Conservation (phyloP, 1,284 basidiomycete species). For the Ustilago cynodontis region DNA sequence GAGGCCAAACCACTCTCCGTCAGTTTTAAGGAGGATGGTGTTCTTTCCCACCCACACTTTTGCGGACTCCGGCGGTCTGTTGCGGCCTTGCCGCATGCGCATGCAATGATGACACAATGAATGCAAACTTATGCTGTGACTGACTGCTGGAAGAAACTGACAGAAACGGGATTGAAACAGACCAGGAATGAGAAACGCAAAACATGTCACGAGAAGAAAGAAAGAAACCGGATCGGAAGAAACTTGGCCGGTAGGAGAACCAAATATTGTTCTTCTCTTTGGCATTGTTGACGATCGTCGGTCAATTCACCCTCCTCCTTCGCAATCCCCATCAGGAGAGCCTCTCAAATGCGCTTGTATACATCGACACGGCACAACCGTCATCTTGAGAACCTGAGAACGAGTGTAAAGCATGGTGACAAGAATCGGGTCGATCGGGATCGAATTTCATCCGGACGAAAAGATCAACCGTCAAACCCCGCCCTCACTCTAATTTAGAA, state of each 20-base stretch:
- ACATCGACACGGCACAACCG: background rate
- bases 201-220: background rate
- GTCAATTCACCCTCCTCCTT: background rate
- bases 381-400: background rate
- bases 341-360: background rate
- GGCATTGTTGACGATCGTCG: background rate
- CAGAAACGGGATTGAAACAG: too few species aligned
- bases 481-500: background rate
- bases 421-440: background rate
- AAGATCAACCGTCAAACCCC: background rate
- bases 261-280: background rate
- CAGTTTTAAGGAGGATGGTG: conserved; percentile 10
- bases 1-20: conserved; percentile 11
- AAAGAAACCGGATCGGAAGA: background rate
- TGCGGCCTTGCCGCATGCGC: background rate
- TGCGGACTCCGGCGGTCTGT: background rate
- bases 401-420: background rate
- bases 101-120: background rate
- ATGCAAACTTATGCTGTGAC: too few species aligned
- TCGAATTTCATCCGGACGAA: background rate
- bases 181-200: background rate
- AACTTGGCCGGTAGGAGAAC: conserved; percentile 8
- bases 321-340: too few species aligned
- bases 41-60: conserved; percentile 11
- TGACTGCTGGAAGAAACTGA: too few species aligned